These are phyloP conservation scores for Sporothrix pseudoabietina DNA, from an alignment of 2,329 filamentous ascomycete species.

Conservation along the genomic window DNA sequence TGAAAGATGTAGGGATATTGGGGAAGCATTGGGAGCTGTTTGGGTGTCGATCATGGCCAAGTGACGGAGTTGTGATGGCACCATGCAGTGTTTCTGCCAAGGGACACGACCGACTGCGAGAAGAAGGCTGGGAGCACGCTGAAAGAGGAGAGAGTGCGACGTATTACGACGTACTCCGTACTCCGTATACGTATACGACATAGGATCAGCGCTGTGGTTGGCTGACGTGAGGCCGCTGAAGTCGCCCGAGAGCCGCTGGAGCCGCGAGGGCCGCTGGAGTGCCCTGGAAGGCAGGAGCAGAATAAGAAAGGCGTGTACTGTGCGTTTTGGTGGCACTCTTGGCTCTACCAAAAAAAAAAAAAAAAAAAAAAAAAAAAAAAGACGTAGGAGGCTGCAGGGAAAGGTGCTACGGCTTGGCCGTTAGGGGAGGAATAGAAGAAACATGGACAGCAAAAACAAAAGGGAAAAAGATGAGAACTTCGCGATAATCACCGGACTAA, in stretches of 20 bases:
- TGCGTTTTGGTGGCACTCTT: neutral
- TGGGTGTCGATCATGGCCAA: neutral
- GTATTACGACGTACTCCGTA: no score
- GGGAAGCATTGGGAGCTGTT: neutral
- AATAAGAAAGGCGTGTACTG: neutral
- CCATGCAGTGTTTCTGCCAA: neutral
- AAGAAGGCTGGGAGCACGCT: neutral
- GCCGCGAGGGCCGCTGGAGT: neutral
- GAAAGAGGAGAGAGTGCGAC: no score
- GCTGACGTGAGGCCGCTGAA: neutral
- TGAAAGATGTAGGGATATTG: neutral
- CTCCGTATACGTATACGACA: no score
- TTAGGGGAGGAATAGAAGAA: neutral
- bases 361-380: neutral
- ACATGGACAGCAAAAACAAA: neutral
- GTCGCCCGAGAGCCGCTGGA: neutral
- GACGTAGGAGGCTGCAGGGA: neutral
- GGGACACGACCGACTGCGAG: neutral
- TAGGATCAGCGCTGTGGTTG: neutral
- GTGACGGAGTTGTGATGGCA: conserved; percentile 9
- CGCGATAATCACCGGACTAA: neutral
- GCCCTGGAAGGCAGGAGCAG: no score
- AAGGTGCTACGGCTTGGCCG: neutral
- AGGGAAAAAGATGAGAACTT: neutral
- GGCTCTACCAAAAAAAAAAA: no score